A percentile compares a stretch with the other conserved stretches of the same genome.
These are phyloP conservation scores for Vitis cinerea DNA, from an alignment of 164 flowering plant species.

Conservation along the genomic window DNA sequence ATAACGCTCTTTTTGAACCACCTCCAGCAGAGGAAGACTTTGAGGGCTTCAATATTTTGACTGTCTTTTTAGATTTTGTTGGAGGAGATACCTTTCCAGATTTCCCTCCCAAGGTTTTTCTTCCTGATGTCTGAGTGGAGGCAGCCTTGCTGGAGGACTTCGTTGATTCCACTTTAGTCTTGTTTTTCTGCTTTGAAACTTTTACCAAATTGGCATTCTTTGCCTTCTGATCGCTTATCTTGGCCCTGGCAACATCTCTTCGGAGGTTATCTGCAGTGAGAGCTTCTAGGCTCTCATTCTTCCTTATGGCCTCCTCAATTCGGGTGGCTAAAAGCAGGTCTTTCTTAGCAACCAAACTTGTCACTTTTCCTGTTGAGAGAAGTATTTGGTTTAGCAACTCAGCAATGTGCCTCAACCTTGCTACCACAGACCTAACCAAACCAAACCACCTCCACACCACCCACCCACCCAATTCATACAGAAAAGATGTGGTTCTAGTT, in stretches of 20 bases:
- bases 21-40: constrained; percentile 22
- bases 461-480: too few relatives aligned
- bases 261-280: constrained; percentile 53
- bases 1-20: constrained; percentile 20
- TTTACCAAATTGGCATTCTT: constrained; percentile 26
- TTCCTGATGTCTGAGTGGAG: constrained; percentile 18
- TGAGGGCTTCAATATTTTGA: constrained; percentile 22
- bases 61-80: constrained; percentile 30
- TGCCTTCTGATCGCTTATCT: constrained; percentile 37
- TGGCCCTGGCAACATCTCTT: constrained; percentile 54
- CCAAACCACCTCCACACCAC: too few relatives aligned
- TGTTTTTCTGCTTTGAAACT: constrained; percentile 30
- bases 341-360: constrained; percentile 83
- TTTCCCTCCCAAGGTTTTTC: constrained; percentile 24
- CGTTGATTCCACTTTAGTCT: constrained; percentile 17
- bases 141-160: constrained; percentile 25
- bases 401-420: too few relatives aligned
- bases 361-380: constrained; percentile 72
- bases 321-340: constrained; percentile 58
- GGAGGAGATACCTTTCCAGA: constrained; percentile 28
- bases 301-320: constrained; percentile 84
- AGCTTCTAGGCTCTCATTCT: constrained; percentile 93
- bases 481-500: too few relatives aligned
- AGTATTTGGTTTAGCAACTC: too few relatives aligned
- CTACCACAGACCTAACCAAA: too few relatives aligned